These are phyloP conservation scores for Rosa rugosa DNA, from an alignment of 306 rosid species.

Conservation along the genomic window DNA sequence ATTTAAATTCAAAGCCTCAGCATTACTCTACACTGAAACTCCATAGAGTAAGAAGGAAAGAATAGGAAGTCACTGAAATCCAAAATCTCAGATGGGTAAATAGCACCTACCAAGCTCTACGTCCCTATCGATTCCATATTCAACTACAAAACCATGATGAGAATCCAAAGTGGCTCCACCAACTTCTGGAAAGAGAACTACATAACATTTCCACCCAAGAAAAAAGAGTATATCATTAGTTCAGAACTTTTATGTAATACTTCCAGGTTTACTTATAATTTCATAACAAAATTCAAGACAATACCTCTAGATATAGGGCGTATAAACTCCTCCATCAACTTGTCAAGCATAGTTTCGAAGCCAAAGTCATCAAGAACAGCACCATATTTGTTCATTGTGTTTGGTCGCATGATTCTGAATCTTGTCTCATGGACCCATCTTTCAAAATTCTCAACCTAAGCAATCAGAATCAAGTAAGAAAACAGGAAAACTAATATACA, in stretches of 20 bases:
- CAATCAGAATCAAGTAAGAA: slow-evolving; percentile 61
- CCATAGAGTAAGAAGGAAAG: background rate
- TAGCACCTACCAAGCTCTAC: slow-evolving; percentile 77
- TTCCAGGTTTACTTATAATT: slow-evolving; percentile 7
- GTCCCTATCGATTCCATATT: slow-evolving; percentile 85
- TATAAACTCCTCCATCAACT: slow-evolving; percentile 71
- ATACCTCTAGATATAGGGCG: slow-evolving; percentile 74
- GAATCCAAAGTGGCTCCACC: slow-evolving; percentile 94
- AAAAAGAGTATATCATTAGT: slow-evolving; percentile 26
- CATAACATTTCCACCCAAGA: slow-evolving; percentile 31
- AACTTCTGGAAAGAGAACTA: slow-evolving; percentile 79
- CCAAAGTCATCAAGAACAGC: slow-evolving; percentile 98
- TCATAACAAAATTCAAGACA: background rate
- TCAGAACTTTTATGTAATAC: slow-evolving; percentile 13
- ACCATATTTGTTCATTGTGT: slow-evolving; percentile 87
- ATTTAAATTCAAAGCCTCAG: background rate
- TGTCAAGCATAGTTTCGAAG: slow-evolving; percentile 76
- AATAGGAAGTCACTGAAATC: background rate
- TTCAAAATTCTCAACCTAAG: slow-evolving; percentile 92
- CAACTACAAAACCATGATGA: slow-evolving; percentile 97
- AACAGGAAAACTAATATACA: slow-evolving; percentile 36
- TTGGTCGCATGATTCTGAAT: slow-evolving; percentile 87
- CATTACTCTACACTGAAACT: background rate
- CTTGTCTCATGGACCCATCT: slow-evolving; percentile 79
- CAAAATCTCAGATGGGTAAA: background rate